phyloP scores from a whole-genome alignment of 768 basidiomycete species.

The Mycena venus region DNA sequence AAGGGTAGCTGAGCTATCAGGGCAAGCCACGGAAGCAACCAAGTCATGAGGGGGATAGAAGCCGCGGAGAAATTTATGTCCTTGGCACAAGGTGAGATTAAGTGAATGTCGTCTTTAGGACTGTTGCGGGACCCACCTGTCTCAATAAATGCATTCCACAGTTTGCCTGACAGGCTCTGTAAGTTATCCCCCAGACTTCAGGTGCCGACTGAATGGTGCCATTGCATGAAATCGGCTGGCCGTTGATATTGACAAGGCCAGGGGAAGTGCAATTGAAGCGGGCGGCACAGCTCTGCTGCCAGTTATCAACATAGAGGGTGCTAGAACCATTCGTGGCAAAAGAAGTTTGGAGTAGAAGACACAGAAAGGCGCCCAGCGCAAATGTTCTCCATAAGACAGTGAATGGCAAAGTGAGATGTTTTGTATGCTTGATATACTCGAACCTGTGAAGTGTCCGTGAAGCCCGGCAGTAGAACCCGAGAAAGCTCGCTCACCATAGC shows the following conservation, averaged over 20 bases:
- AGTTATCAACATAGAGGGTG: neutral
- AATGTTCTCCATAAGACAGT: neutral
- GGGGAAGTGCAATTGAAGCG: slow-evolving; percentile 8
- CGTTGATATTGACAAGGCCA: slow-evolving; percentile 22
- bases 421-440: too few species aligned
- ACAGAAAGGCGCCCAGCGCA: neutral
- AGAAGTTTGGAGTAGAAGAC: neutral
- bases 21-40: slow-evolving; percentile 34
- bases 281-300: slow-evolving; percentile 14
- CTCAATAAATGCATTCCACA: slow-evolving; percentile 12
- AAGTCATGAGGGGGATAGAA: slow-evolving; percentile 19
- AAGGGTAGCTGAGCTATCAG: slow-evolving; percentile 34
- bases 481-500: neutral
- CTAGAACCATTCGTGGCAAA: too few species aligned
- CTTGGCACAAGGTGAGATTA: neutral
- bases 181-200: slow-evolving; percentile 28
- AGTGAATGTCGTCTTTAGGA: neutral
- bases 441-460: neutral
- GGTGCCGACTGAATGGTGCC: neutral
- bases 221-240: slow-evolving; percentile 1
- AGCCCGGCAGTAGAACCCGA: neutral
- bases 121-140: slow-evolving; percentile 6
- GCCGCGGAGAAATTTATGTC: slow-evolving; percentile 7
- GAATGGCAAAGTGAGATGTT: neutral
- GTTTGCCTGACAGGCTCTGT: neutral